Conservation (phyloP, 2,329 filamentous ascomycete genomes). For the Alternaria arborescens region DNA sequence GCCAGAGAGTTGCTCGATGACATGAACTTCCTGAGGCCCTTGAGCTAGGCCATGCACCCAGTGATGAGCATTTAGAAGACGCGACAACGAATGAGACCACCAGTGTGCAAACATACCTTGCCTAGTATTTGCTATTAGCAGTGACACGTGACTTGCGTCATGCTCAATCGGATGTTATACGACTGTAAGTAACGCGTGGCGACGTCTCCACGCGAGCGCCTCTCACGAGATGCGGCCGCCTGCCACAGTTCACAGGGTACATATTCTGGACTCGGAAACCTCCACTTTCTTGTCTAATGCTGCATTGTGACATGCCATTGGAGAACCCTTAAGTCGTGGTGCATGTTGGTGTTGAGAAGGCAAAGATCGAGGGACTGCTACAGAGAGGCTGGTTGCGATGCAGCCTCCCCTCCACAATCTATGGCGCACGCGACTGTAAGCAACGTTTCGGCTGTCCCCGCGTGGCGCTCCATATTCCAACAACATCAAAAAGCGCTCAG, state of each 20-base stretch:
- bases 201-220: no score
- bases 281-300: neutral
- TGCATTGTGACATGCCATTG: neutral
- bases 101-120: neutral
- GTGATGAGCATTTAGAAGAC: neutral
- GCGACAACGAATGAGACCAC: neutral
- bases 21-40: slow-evolving; percentile 35
- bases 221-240: neutral
- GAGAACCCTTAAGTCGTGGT: neutral
- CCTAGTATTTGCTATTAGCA: no score
- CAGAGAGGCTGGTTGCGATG: neutral
- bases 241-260: neutral
- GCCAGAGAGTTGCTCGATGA: slow-evolving; percentile 34
- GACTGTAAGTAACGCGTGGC: neutral
- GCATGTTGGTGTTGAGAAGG: neutral
- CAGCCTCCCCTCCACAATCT: slow-evolving; percentile 10
- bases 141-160: no score
- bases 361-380: neutral
- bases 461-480: neutral
- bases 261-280: neutral
- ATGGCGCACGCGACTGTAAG: slow-evolving; percentile 15
- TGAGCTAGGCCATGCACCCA: neutral
- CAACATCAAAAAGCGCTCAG: neutral
- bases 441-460: neutral
- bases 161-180: no score